phyloP scores from a whole-genome alignment of 2,329 filamentous ascomycete species.

The Ophiostoma populinum region DNA sequence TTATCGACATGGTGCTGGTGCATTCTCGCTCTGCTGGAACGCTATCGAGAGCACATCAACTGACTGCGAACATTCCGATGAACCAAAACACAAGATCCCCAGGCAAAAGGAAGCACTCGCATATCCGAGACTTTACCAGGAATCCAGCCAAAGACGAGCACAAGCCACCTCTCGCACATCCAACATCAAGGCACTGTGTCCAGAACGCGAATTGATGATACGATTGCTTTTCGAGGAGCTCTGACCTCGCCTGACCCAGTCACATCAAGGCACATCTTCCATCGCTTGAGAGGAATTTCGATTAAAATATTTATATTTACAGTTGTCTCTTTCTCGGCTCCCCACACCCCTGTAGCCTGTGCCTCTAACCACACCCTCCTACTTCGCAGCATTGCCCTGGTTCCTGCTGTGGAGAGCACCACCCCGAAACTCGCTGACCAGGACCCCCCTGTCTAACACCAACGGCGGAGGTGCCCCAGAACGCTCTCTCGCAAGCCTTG shows the following conservation, averaged over 20 bases:
- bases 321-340: background rate
- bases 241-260: background rate
- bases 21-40: too few species aligned
- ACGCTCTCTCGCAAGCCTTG: too few species aligned
- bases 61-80: too few species aligned
- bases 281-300: background rate
- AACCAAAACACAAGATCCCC: too few species aligned
- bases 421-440: constrained; percentile 3
- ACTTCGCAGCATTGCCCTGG: constrained; percentile 7
- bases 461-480: constrained; percentile 6
- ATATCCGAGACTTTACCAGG: too few species aligned
- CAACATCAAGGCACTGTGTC: background rate
- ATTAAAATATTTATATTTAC: background rate
- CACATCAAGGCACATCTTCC: background rate
- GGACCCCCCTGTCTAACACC: constrained; percentile 6
- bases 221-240: background rate
- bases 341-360: background rate
- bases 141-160: too few species aligned
- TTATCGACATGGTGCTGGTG: too few species aligned
- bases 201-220: background rate
- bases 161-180: background rate
- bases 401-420: constrained; percentile 4
- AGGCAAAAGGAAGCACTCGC: too few species aligned
- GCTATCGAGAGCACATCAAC: too few species aligned
- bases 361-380: constrained; percentile 3